These are phyloP conservation scores for Capsicum pubescens DNA, from an alignment of 257 asterid genomes.

Conservation along the genomic window DNA sequence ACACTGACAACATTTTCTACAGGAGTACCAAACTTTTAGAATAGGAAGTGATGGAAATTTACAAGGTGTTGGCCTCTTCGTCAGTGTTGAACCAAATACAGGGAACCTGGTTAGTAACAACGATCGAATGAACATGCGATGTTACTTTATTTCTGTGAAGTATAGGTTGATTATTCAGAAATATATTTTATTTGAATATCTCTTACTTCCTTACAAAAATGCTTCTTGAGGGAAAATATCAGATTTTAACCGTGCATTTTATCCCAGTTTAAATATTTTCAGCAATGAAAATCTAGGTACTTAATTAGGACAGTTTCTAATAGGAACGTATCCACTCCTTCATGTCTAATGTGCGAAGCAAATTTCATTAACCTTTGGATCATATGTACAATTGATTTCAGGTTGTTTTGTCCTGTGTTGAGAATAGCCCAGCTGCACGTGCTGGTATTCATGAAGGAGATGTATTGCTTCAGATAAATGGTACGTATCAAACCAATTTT, in stretches of 20 bases:
- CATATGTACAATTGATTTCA: conserved; percentile 35
- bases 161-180: background rate
- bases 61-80: conserved; percentile 94
- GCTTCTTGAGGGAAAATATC: background rate
- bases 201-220: background rate
- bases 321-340: background rate
- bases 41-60: conserved; percentile 93
- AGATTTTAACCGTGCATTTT: background rate
- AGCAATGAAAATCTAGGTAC: background rate
- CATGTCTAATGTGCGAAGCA: background rate
- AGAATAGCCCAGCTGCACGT: conserved; percentile 94
- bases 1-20: conserved; percentile 34
- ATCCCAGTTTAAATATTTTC: background rate
- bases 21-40: conserved; percentile 93
- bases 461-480: conserved; percentile 84
- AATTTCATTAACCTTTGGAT: background rate
- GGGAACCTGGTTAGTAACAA: conserved; percentile 76
- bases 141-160: background rate
- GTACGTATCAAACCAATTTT: conserved; percentile 45
- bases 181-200: background rate
- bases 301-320: background rate
- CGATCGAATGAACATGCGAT: background rate
- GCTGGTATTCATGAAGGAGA: conserved; percentile 97
- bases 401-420: conserved; percentile 92
- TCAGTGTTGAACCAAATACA: conserved; percentile 71